Evolutionary conservation across 306 rosid genomes (phyloP), one percentile per base, ranked within the genome.

Genomic region (Lupinus albus): DNA sequence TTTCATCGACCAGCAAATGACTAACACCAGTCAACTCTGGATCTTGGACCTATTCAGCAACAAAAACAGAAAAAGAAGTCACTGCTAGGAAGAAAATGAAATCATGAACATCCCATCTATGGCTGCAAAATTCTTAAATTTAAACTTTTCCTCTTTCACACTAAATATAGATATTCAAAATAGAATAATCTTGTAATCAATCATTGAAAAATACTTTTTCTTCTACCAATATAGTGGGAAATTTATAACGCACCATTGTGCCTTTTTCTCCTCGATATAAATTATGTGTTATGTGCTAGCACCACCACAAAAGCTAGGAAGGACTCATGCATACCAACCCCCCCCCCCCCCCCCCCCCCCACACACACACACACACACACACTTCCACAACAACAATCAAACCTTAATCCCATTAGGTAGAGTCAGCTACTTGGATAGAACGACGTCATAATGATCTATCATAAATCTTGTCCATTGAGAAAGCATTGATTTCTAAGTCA

Each of bases 1-100:
- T 89, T 86, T 89, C 98, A 82, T 93, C 98, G 73, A 89, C 97
- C 59, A 93, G 78, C 86, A 93, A 84, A 86, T 93, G 97, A 80
- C 95, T 89, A 70, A 88, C 84, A 38, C 95, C 97, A 46, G 81
- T 86, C 72, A 93, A 76, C 61, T 80, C 61, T 18, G 97, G 97
- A 80, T 93, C 98, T 73, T 89, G 91, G 54, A 89, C 93, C 98
- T 93, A 86, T 56, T 79, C 42, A 68, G 58, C 63, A 77, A 82
- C 66, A 76, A 53, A 71, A 33, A 69, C 20, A 74, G 71, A 38
- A 53, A 64, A 21, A 77, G 42, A 58, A 60, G 64, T 66, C 39
- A 76, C 64, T 52, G 61, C 62, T 33, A 56, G 30, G 38, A 71
- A 68, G 58, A 61, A 64, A 55, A 65, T 17, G 58, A 61, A 68